Evolutionary conservation across 2,329 filamentous ascomycete genomes (phyloP), one percentile per base, ranked within the genome.

Genomic region (Cercospora brassicicola): DNA sequence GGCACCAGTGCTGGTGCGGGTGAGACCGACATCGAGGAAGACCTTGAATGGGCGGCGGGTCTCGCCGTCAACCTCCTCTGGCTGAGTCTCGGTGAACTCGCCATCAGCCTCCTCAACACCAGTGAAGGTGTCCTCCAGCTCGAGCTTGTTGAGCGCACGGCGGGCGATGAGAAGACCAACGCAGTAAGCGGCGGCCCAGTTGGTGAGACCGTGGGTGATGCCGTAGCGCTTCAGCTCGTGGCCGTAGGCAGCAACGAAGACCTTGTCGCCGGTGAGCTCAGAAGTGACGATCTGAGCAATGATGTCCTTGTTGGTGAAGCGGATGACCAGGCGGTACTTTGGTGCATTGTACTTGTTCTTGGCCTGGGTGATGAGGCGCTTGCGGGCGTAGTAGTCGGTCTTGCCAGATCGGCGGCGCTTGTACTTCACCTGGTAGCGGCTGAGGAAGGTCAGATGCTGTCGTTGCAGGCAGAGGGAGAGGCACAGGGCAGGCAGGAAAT

Each of bases 331-430:
- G 82, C 95, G 92, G 91, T 99, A 98, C 90, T 99, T 99, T 85
- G 95, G 95, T 74, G 95, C 91, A 87, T 96, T 96, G 91, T 98
- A 99, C 91, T 99, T 99, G 93, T 99, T 99, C 93, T 98, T 99
- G 87, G 95, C 95, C 89, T 99, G 95, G 87, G 93, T 94, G 88
- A 98, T 95, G 84, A 99, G 89, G 82, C 95, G 91, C 92, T 98
- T 98, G 84, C 95, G 94, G 82, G 95, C 95, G 85, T 97, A 98
- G 93, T 99, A 99, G 84, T 99, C 95, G 87, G 95, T 99, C 92
- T 99, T 99, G 83, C 95, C 95, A 81, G 91, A 82, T 77, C 92
- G 90, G 85, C 95, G 91, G 83, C 95, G 94, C 89, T 93, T 95
- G 92, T 97, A 99, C 91, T 99, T 99, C 83, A 95, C 97, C 89